Percentiles rank a stretch among this genome's conserved stretches.
phyloP scores from a whole-genome alignment of 2,329 filamentous ascomycete genomes.

The Pestalotiopsis sp. region DNA sequence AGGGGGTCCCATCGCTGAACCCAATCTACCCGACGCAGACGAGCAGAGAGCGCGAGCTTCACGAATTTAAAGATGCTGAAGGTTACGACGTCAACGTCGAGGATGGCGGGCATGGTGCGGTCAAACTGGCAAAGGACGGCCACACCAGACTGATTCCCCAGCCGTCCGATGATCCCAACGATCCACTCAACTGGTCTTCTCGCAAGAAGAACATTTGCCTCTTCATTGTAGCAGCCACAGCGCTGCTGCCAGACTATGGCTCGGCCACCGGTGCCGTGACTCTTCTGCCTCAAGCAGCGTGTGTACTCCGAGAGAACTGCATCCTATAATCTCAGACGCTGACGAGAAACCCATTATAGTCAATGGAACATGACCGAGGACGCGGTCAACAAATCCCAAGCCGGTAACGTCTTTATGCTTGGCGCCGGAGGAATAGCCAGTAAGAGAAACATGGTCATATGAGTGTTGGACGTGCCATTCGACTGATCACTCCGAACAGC shows the following conservation, averaged over 20 bases:
- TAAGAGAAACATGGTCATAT: conserved; percentile 20
- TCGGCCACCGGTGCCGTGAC: conserved; percentile 44
- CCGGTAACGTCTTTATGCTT: conserved; percentile 54
- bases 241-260: conserved; percentile 52
- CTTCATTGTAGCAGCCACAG: conserved; percentile 46
- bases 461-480: background rate
- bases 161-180: conserved; percentile 50
- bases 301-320: conserved; percentile 15
- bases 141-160: conserved; percentile 54
- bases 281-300: conserved; percentile 43
- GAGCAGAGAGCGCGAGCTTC: conserved; percentile 21
- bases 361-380: conserved; percentile 50
- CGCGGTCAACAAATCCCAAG: conserved; percentile 52
- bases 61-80: conserved; percentile 35
- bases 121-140: conserved; percentile 40
- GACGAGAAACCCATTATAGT: background rate
- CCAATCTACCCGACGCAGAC: background rate
- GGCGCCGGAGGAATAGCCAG: conserved; percentile 42
- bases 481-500: conserved; percentile 22
- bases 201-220: conserved; percentile 51
- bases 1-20: background rate
- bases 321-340: background rate
- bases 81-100: conserved; percentile 40
- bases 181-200: conserved; percentile 56
- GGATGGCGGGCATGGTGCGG: conserved; percentile 21